phyloP scores from a whole-genome alignment of 2,329 filamentous ascomycete genomes.

The Cercospora sp. region DNA sequence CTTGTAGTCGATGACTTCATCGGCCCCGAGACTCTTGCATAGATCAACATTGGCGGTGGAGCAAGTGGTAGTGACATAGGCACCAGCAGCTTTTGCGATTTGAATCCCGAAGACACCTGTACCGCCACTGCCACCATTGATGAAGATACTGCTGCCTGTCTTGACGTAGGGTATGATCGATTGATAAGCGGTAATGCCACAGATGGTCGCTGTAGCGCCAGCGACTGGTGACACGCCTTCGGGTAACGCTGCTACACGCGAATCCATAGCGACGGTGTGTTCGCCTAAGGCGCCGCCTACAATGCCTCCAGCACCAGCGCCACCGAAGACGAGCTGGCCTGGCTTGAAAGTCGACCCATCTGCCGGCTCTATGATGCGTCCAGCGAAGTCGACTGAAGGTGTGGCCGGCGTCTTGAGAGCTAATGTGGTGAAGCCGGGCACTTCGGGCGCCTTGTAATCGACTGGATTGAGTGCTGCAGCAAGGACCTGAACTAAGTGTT shows the following conservation, averaged over 20 bases:
- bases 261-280: conserved; percentile 42
- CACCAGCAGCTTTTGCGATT: conserved; percentile 62
- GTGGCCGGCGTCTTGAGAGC: conserved; percentile 45
- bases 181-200: conserved; percentile 44
- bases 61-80: conserved; percentile 60
- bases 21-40: conserved; percentile 60
- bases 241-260: conserved; percentile 45
- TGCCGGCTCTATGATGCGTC: conserved; percentile 49
- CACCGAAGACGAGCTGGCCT: conserved; percentile 46
- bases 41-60: conserved; percentile 59
- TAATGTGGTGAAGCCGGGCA: conserved; percentile 44
- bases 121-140: conserved; percentile 66
- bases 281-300: conserved; percentile 41
- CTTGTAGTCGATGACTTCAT: conserved; percentile 64
- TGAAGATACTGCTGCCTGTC: conserved; percentile 55
- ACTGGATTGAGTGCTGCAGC: conserved; percentile 57
- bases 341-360: conserved; percentile 34
- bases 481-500: conserved; percentile 58
- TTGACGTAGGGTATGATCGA: conserved; percentile 41
- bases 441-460: conserved; percentile 64
- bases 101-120: conserved; percentile 62
- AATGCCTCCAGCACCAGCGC: conserved; percentile 36
- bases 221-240: conserved; percentile 43
- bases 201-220: conserved; percentile 38
- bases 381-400: conserved; percentile 55